Evolutionary conservation across 192 early-diverging fungal species (phyloP).

Genomic region (Paraglomus brasilianum): DNA sequence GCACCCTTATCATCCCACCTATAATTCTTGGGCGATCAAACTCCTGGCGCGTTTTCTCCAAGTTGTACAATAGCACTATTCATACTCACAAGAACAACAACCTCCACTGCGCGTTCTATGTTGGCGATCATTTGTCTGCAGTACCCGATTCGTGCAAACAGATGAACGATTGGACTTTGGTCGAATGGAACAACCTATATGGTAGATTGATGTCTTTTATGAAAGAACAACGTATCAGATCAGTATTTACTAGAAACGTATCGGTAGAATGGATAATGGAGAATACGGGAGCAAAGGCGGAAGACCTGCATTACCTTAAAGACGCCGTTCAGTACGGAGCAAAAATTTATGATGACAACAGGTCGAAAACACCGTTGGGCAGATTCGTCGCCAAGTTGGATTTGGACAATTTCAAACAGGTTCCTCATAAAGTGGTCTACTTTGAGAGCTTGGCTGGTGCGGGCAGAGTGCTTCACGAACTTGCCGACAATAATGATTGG

Average conservation of each 20-base stretch:
- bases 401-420: constrained; percentile 38
- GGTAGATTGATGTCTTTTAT: constrained; percentile 32
- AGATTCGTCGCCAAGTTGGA: constrained; percentile 34
- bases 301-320: constrained; percentile 39
- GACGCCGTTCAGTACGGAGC: constrained; percentile 45
- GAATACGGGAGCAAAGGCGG: neutral
- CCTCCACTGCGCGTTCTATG: constrained; percentile 41
- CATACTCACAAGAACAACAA: constrained; percentile 51
- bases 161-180: constrained; percentile 51
- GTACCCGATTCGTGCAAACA: constrained; percentile 51
- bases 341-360: constrained; percentile 43
- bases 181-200: constrained; percentile 57
- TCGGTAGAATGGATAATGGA: neutral
- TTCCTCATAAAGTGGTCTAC: constrained; percentile 49
- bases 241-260: neutral
- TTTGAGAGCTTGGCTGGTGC: constrained; percentile 55
- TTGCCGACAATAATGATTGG: constrained; percentile 40
- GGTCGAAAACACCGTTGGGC: constrained; percentile 19
- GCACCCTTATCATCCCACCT: constrained; percentile 48
- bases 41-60: constrained; percentile 31
- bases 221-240: neutral
- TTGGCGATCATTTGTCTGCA: constrained; percentile 29
- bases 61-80: constrained; percentile 47
- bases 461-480: constrained; percentile 45
- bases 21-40: constrained; percentile 34